Evolutionary conservation across 2,329 filamentous ascomycete genomes (phyloP), one percentile per base, ranked within the genome.

Genomic region (Lasiodiplodia sp.): DNA sequence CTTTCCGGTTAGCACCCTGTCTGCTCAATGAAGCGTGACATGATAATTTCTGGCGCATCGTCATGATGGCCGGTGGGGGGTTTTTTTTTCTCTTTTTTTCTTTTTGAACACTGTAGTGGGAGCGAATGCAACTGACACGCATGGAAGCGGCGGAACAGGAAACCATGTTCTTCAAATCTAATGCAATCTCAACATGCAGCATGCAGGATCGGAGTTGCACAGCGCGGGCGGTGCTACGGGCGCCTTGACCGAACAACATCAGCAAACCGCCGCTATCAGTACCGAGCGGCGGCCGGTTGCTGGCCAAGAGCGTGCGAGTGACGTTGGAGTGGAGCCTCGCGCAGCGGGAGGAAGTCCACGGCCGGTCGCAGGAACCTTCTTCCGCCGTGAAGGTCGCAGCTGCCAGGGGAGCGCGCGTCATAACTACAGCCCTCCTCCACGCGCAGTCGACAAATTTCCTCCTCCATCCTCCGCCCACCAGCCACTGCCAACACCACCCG

Each of bases 331-430:
- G 58, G 58, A 63, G 57, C 57, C 21, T 18, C 7, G 8, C 28
- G 37, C 37, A 38, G 57, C 47, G 31, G 60, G 31, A 52, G 10
- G 60, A 52, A 53, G 47, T 52, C 60, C 60, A 64, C 28, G 44
- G 44, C 44, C 44, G n/a, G 7, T 47, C 63, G 63, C 63, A 66
- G 63, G 34, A 66, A 66, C 51, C 34, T 66, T 66, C 52, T 66
- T 66, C 63, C 63, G 40, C 18, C 16, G 31, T 23, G 34, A 64
- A 28, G 58, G 25, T 31, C 31, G 23, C 60, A n/a, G 60, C 28
- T 8, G 60, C 18, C 44, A 37, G 58, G 40, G 25, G 40, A 47
- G 40, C 58, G 58, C 58, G 60, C 60, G 60, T 64, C 60, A 64
- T 64, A 64, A 64, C 28, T 37, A 31, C 60, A 52, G 44, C 60